These are phyloP conservation scores for Magnaporthiopsis rhizophila DNA, from an alignment of 2,329 filamentous ascomycete genomes.

Conservation along the genomic window DNA sequence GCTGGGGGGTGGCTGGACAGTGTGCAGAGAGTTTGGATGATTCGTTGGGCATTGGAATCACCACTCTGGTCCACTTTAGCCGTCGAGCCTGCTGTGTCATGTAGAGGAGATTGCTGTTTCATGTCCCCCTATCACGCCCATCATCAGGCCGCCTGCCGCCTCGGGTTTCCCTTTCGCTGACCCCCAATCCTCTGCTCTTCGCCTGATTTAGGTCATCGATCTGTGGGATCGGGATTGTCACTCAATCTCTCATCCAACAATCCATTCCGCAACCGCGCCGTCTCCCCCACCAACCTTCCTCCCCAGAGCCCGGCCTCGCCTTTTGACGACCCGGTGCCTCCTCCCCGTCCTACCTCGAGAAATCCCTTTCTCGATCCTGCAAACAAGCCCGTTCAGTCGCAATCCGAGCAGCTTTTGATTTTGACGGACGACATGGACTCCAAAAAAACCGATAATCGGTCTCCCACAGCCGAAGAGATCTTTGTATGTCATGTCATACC, in stretches of 20 bases:
- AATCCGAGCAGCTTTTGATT: slow-evolving; percentile 18
- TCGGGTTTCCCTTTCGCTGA: slow-evolving; percentile 14
- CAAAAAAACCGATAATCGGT: slow-evolving; percentile 35
- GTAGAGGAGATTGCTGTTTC: slow-evolving; percentile 38
- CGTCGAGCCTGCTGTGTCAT: slow-evolving; percentile 34
- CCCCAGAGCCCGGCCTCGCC: slow-evolving; percentile 40
- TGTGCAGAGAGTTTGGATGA: background rate
- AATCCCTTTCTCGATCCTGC: slow-evolving; percentile 67
- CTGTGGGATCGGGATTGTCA: slow-evolving; percentile 49
- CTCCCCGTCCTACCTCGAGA: slow-evolving; percentile 55
- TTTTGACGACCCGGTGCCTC: slow-evolving; percentile 44
- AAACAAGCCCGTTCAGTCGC: slow-evolving; percentile 23
- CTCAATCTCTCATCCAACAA: slow-evolving; percentile 75
- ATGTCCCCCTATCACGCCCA: slow-evolving; percentile 24
- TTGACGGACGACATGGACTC: slow-evolving; percentile 43
- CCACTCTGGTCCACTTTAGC: slow-evolving; percentile 27
- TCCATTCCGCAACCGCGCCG: slow-evolving; percentile 67
- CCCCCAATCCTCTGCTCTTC: slow-evolving; percentile 17
- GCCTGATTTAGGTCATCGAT: slow-evolving; percentile 33
- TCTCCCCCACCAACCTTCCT: slow-evolving; percentile 42
- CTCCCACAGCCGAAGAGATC: slow-evolving; percentile 57
- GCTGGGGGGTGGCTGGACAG: background rate
- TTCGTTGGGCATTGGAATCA: background rate
- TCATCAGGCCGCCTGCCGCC: slow-evolving; percentile 31
- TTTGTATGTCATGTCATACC: slow-evolving; percentile 54